These are phyloP conservation scores for Aspergillus caelatus DNA, from an alignment of 2,329 filamentous ascomycete species.

Conservation along the genomic window DNA sequence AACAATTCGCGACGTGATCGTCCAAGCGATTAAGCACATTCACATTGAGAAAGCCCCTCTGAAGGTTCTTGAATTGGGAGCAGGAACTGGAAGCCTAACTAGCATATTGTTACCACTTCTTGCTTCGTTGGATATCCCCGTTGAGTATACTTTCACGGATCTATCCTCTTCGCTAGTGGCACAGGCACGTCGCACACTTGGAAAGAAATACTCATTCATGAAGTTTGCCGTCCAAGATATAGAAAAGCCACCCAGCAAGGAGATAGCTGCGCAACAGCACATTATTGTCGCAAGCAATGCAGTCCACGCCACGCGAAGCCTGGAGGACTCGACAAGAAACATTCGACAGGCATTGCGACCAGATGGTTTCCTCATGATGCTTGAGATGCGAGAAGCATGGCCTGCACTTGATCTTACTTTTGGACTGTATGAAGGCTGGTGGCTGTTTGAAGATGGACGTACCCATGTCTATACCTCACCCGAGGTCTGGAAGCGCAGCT, in stretches of 20 bases:
- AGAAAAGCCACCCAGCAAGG: conserved; percentile 23
- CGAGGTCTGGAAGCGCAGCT: conserved; percentile 24
- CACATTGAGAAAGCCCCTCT: too few species aligned
- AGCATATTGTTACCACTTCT: conserved; percentile 29
- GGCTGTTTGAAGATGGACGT: conserved; percentile 39
- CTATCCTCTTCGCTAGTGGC: conserved; percentile 26
- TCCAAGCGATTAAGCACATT: too few species aligned
- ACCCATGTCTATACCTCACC: not conserved
- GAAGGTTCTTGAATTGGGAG: conserved; percentile 22
- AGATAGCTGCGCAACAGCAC: conserved; percentile 25
- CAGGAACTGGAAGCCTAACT: conserved; percentile 42
- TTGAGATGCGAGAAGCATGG: conserved; percentile 26
- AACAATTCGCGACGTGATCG: too few species aligned
- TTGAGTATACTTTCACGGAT: conserved; percentile 46
- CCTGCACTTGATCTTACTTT: conserved; percentile 33
- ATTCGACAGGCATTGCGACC: conserved; percentile 28
- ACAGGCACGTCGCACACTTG: conserved; percentile 21
- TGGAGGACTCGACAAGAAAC: conserved; percentile 24
- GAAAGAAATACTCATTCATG: conserved; percentile 27
- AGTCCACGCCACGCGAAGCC: conserved; percentile 36
- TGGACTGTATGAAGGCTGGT: conserved; percentile 41
- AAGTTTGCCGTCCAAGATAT: conserved; percentile 28
- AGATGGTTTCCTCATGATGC: conserved; percentile 32
- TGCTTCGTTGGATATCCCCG: conserved; percentile 20
- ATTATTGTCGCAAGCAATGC: conserved; percentile 36